Evolutionary conservation across 768 basidiomycete genomes (phyloP).

Genomic region (Russula dissimulans): DNA sequence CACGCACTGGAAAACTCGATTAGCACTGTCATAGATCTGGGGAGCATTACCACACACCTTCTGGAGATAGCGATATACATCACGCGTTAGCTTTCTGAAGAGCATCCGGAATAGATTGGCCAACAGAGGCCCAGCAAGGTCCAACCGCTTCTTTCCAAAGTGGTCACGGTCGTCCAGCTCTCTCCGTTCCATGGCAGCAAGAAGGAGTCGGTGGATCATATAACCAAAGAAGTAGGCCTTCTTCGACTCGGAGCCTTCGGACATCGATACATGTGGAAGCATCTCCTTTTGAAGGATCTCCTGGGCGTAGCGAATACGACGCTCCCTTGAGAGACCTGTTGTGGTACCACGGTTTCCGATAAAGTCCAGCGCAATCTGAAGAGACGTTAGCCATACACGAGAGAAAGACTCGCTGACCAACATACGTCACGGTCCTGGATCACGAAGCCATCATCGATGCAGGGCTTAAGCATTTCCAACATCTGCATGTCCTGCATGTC

Average conservation of each 20-base stretch:
- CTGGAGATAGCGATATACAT: slow-evolving; percentile 93
- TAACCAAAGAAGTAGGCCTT: slow-evolving; percentile 99
- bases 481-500: slow-evolving; percentile 94
- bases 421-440: slow-evolving; percentile 91
- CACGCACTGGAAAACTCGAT: slow-evolving; percentile 58
- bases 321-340: slow-evolving; percentile 82
- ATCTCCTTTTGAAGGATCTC: slow-evolving; percentile 99
- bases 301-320: slow-evolving; percentile 91
- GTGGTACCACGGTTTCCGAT: slow-evolving; percentile 98
- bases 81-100: slow-evolving; percentile 92
- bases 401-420: not conserved
- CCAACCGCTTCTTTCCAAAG: slow-evolving; percentile 96
- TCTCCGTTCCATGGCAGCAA: slow-evolving; percentile 88
- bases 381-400: slow-evolving; percentile 12
- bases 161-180: slow-evolving; percentile 99
- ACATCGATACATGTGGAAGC: slow-evolving; percentile 94
- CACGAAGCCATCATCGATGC: slow-evolving; percentile 96
- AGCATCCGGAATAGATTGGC: slow-evolving; percentile 98
- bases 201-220: slow-evolving; percentile 93
- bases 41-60: slow-evolving; percentile 48
- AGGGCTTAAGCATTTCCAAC: slow-evolving; percentile 97
- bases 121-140: slow-evolving; percentile 89
- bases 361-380: slow-evolving; percentile 77
- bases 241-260: slow-evolving; percentile 92
- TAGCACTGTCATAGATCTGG: not conserved